Base-by-base conservation (phyloP, 139 green algal species). In the Pleodorina starrii region DNA sequence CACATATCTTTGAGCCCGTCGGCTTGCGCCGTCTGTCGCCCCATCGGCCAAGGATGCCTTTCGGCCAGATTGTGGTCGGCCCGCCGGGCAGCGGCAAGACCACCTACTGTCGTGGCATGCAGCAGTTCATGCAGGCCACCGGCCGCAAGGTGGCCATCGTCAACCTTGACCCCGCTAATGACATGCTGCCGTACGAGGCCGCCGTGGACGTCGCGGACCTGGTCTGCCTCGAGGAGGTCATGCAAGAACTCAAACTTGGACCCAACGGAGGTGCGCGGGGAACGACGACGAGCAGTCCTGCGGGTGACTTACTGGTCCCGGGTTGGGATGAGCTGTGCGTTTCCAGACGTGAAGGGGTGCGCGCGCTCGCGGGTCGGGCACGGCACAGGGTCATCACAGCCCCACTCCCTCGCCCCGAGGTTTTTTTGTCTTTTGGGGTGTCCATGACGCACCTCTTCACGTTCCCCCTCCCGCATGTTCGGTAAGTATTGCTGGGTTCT, bases 81-180 rank as follows among this genome's bases (percentile, higher is more conserved):
- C 98, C 98, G 0, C 97, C 98, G 3, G 98, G 98, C 78, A 97
- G 95, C 74, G 98, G 98, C 59, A 99, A 99, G 92, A 98, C 96
- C 38, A 99, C 97, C 0, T 99, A 97, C 91, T 98, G 96, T 92
- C 92, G 96, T 90, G 97, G 96, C 73, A 94, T 98, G 94, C 90
- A 95, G 63, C 97, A 98, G 74, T 98, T 95, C 81, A 71, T 98
- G 48, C 78, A 66, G 63, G 63, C 88, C 0, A 68, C 90, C 2
- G 92, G 94, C 1, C 90, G 95, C 14, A 92, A 93, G 51, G 77
- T 93, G 54, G 93, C 93, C 1, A 83, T 98, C 9, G 88, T 99
- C 19, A 99, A 99, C 90, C 76, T 99, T 35, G 97, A 99, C 85
- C 97, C 97, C 63, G 97, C 96, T 10, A 98, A 98, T 84, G 97